Percentiles rank a stretch among this genome's conserved stretches.
phyloP scores from a whole-genome alignment of 1,139 yeast genomes.

The Lodderomyces pseudojiufengensis region DNA sequence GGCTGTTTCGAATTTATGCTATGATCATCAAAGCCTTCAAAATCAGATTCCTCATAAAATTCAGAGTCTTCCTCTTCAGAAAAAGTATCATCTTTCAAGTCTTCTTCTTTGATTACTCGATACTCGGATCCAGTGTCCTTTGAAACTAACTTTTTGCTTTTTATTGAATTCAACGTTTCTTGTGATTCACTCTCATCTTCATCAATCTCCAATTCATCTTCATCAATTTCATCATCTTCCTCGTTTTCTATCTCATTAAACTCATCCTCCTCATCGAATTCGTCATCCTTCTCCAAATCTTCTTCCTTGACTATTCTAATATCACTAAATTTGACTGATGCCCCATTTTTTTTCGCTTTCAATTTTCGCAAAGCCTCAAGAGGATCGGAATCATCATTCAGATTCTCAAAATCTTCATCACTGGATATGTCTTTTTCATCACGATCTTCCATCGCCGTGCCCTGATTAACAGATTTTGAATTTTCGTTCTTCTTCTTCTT shows the following conservation, averaged over 20 bases:
- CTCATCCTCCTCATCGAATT: too few relatives aligned
- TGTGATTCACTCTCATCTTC: too few relatives aligned
- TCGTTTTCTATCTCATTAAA: conserved; percentile 14
- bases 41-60: conserved; percentile 8
- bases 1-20: conserved; percentile 10
- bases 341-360: conserved; percentile 9
- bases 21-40: conserved; percentile 15
- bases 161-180: too few relatives aligned
- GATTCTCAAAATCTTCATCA: conserved; percentile 14
- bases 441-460: conserved; percentile 13
- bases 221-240: conserved; percentile 14
- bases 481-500: conserved; percentile 12
- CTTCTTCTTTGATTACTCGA: conserved; percentile 30
- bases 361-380: conserved; percentile 23
- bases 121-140: too few relatives aligned
- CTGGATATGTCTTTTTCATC: conserved; percentile 28
- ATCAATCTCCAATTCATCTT: conserved; percentile 13
- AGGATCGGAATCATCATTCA: conserved; percentile 23
- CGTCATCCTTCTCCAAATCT: conserved; percentile 17
- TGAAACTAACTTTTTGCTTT: too few relatives aligned
- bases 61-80: conserved; percentile 14
- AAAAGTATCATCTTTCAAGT: conserved; percentile 21
- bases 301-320: conserved; percentile 24
- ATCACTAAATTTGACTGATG: conserved; percentile 4
- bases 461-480: conserved; percentile 18